Evolutionary conservation across 768 basidiomycete genomes (phyloP).

Genomic region (Lentinus brumalis): DNA sequence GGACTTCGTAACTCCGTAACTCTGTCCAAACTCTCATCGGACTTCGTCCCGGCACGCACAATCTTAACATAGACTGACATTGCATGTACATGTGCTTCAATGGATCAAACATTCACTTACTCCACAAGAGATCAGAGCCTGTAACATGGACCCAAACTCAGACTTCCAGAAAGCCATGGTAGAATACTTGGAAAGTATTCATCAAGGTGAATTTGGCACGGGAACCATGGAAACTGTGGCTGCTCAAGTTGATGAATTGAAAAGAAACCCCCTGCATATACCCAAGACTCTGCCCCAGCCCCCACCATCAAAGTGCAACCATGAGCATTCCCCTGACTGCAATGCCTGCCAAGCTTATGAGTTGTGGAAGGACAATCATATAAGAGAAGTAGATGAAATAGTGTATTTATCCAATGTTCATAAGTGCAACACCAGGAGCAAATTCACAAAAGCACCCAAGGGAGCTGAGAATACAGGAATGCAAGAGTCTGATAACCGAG

Average conservation of each 20-base stretch:
- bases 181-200: slow-evolving; percentile 13
- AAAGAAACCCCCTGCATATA: background rate
- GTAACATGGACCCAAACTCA: slow-evolving; percentile 8
- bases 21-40: too few species aligned
- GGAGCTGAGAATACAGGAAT: background rate
- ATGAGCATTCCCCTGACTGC: background rate
- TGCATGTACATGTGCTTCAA: slow-evolving; percentile 16
- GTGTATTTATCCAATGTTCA: background rate
- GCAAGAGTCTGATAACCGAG: background rate
- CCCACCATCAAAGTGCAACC: background rate
- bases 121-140: background rate
- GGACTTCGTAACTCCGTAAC: too few species aligned
- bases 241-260: background rate
- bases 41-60: too few species aligned
- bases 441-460: background rate
- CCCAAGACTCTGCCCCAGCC: background rate
- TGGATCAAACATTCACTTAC: background rate
- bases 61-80: too few species aligned
- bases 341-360: background rate
- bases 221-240: slow-evolving; percentile 1
- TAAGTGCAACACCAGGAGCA: background rate
- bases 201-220: slow-evolving; percentile 18
- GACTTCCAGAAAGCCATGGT: slow-evolving; percentile 14
- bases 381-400: background rate
- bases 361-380: background rate